Conservation (phyloP, 352 stramenopile species). For the Phytophthora hibernalis region DNA sequence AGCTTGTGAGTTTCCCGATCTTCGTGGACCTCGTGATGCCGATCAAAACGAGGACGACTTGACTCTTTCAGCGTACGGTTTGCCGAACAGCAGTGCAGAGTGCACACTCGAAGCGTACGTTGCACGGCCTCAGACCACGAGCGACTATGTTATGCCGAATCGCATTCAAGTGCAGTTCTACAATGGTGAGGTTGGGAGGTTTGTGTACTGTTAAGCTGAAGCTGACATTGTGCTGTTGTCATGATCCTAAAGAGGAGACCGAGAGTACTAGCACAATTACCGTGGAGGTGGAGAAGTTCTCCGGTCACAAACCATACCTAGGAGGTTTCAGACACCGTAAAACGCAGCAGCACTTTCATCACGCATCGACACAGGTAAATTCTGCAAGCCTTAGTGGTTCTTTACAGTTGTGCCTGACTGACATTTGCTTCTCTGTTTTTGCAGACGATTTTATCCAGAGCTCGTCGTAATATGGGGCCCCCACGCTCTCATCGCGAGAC, state of each 20-base stretch:
- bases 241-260: constrained; percentile 43
- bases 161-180: constrained; percentile 83
- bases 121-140: constrained; percentile 43
- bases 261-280: constrained; percentile 56
- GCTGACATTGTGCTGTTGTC: not conserved
- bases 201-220: not conserved
- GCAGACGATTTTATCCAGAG: constrained; percentile 65
- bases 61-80: constrained; percentile 45
- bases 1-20: constrained; percentile 68
- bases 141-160: constrained; percentile 87
- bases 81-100: constrained; percentile 43
- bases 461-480: constrained; percentile 45
- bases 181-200: constrained; percentile 37
- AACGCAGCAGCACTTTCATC: constrained; percentile 91
- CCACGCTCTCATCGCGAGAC: constrained; percentile 80
- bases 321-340: constrained; percentile 91
- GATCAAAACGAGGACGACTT: constrained; percentile 46
- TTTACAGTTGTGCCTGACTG: not conserved
- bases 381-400: not conserved
- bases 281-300: constrained; percentile 83
- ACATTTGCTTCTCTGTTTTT: not conserved
- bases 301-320: constrained; percentile 83
- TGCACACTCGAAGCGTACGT: constrained; percentile 62
- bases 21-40: constrained; percentile 41
- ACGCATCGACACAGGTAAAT: constrained; percentile 84